Conservation (phyloP, 768 basidiomycete genomes). For the Lentinus tigrinus region DNA sequence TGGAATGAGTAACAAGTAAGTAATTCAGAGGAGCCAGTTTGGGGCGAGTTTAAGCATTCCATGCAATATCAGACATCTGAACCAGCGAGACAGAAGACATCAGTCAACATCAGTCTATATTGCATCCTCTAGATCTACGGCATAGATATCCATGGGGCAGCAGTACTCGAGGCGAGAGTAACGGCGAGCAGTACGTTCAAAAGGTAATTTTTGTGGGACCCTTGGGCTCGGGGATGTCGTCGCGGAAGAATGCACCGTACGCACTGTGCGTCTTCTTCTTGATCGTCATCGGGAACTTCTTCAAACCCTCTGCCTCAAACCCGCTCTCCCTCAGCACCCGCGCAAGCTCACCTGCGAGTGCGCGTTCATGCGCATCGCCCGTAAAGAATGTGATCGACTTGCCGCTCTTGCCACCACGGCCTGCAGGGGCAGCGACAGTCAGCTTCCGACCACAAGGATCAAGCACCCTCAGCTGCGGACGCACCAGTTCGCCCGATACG, state of each 20-base stretch:
- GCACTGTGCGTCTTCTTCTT: conserved; percentile 92
- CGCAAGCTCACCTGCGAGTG: conserved; percentile 90
- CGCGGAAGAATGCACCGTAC: conserved; percentile 85
- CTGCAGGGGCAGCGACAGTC: conserved; percentile 34
- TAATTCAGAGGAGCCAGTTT: too few relatives aligned
- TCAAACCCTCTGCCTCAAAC: conserved; percentile 72
- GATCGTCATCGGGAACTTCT: conserved; percentile 93
- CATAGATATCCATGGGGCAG: neutral
- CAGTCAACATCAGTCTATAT: neutral
- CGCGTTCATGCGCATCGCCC: conserved; percentile 81
- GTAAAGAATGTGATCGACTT: conserved; percentile 98
- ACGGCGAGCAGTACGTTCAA: too few relatives aligned
- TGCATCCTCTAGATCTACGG: neutral
- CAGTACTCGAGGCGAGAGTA: neutral
- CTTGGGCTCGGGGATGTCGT: conserved; percentile 58
- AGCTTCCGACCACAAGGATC: neutral
- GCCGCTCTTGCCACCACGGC: conserved; percentile 86
- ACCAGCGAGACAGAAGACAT: too few relatives aligned
- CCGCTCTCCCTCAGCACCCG: conserved; percentile 87
- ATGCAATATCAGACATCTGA: too few relatives aligned
- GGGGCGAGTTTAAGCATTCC: too few relatives aligned
- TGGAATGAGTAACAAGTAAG: too few relatives aligned
- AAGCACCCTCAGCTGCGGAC: conserved; percentile 8
- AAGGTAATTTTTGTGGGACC: conserved; percentile 81
- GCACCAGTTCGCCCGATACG: conserved; percentile 86